phyloP scores from a whole-genome alignment of 2,329 filamentous ascomycete species.

The Talaromyces sp. region DNA sequence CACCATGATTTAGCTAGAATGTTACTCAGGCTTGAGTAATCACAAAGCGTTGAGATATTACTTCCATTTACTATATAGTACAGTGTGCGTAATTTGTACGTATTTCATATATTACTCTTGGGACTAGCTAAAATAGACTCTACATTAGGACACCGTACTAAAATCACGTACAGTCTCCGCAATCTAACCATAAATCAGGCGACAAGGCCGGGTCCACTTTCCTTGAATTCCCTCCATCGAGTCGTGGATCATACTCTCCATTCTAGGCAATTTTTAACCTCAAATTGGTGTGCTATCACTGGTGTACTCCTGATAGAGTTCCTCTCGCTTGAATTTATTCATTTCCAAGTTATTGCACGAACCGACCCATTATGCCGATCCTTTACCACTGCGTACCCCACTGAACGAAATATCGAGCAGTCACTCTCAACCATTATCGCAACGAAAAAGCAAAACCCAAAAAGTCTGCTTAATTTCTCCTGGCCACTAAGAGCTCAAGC shows the following conservation, averaged over 20 bases:
- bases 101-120: no score
- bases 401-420: neutral
- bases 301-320: neutral
- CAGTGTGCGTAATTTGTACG: neutral
- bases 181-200: neutral
- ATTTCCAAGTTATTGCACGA: neutral
- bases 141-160: neutral
- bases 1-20: neutral
- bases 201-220: conserved; percentile 12
- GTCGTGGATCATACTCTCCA: neutral
- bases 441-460: neutral
- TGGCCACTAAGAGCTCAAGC: neutral
- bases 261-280: neutral
- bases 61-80: neutral
- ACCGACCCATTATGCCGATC: neutral
- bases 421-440: neutral
- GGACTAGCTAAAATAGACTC: neutral
- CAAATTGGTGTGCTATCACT: neutral
- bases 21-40: neutral
- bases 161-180: neutral
- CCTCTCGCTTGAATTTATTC: neutral
- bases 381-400: neutral
- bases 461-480: neutral
- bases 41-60: neutral
- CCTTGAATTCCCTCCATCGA: neutral